These are phyloP conservation scores for Teratosphaeriaceae sp. DNA, from an alignment of 2,329 filamentous ascomycete genomes.

Conservation along the genomic window DNA sequence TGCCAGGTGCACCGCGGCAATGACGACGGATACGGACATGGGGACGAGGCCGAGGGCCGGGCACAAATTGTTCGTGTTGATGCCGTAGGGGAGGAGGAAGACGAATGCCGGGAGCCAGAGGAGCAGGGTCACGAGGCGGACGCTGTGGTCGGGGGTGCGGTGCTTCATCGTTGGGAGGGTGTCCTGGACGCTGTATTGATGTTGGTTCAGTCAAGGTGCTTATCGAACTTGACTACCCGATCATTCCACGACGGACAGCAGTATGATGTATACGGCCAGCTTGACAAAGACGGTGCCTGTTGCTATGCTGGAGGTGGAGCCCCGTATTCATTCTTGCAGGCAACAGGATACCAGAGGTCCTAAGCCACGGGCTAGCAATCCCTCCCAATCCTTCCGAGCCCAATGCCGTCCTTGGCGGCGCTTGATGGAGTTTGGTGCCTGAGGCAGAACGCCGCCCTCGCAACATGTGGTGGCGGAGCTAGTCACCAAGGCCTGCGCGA, in stretches of 20 bases:
- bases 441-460: too few species aligned
- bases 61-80: constrained; percentile 2
- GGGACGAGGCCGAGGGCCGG: constrained; percentile 14
- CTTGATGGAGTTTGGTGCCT: too few species aligned
- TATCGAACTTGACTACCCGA: too few species aligned
- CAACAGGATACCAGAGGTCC: neutral
- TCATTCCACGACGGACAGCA: too few species aligned
- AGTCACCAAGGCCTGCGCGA: too few species aligned
- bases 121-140: constrained; percentile 12
- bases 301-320: too few species aligned
- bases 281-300: too few species aligned
- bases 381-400: neutral
- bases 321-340: neutral
- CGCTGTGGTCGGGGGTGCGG: constrained; percentile 8
- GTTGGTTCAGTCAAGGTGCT: too few species aligned
- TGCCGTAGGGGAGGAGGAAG: constrained; percentile 15
- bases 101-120: constrained; percentile 12
- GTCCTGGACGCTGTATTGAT: too few species aligned
- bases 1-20: constrained; percentile 7
- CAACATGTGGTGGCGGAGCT: too few species aligned
- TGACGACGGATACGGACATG: constrained; percentile 12
- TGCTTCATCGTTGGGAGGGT: constrained; percentile 1
- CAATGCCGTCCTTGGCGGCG: too few species aligned
- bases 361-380: neutral
- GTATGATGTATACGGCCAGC: too few species aligned